These are phyloP conservation scores for Naganishia kalamii DNA, from an alignment of 768 basidiomycete genomes.

Conservation along the genomic window DNA sequence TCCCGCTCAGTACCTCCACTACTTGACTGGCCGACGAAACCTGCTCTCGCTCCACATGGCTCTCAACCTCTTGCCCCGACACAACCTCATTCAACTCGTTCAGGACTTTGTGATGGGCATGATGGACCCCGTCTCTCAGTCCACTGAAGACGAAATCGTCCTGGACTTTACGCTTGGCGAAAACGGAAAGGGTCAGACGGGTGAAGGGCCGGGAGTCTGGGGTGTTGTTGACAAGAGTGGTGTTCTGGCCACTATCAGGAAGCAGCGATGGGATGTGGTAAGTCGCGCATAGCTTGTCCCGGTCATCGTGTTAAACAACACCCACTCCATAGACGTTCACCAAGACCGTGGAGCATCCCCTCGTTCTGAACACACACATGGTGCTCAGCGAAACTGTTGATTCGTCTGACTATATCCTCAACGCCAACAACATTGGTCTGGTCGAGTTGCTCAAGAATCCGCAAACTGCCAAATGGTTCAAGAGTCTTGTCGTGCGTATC, in stretches of 20 bases:
- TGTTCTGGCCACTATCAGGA: conserved; percentile 63
- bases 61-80: conserved; percentile 70
- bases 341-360: conserved; percentile 61
- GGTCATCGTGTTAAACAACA: not conserved
- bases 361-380: conserved; percentile 58
- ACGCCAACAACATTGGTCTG: conserved; percentile 55
- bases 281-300: conserved; percentile 41
- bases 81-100: conserved; percentile 66
- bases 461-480: conserved; percentile 66
- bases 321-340: conserved; percentile 62
- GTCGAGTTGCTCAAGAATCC: conserved; percentile 60
- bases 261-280: conserved; percentile 79
- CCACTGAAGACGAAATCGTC: conserved; percentile 59
- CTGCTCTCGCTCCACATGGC: conserved; percentile 71
- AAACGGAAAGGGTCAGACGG: conserved; percentile 44
- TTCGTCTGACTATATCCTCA: conserved; percentile 70
- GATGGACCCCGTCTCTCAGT: conserved; percentile 67
- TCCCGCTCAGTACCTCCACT: conserved; percentile 71
- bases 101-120: conserved; percentile 61
- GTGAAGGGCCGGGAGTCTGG: conserved; percentile 67
- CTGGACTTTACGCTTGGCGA: conserved; percentile 69
- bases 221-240: conserved; percentile 68
- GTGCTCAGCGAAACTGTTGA: conserved; percentile 88
- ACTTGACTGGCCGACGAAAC: conserved; percentile 77
- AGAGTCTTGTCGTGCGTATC: conserved; percentile 68